Evolutionary conservation across 768 basidiomycete genomes (phyloP).

Genomic region (Lactifluus volemus): DNA sequence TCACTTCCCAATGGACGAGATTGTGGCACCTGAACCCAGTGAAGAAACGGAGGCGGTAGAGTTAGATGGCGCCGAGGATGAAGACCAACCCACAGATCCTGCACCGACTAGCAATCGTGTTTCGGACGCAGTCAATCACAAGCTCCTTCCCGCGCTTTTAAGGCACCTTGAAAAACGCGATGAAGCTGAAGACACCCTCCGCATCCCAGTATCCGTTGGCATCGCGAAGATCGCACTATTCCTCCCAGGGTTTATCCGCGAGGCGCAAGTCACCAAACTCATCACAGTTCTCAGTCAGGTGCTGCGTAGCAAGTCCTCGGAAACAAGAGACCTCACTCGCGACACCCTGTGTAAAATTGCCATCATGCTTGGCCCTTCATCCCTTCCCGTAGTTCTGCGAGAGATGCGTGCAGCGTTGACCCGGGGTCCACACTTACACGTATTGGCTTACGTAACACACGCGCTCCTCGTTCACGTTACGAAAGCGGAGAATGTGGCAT

Average conservation of each 20-base stretch:
- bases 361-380: conserved; percentile 58
- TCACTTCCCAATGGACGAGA: conserved; percentile 77
- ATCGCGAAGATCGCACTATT: conserved; percentile 77
- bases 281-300: conserved; percentile 84
- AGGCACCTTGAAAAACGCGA: conserved; percentile 77
- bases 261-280: conserved; percentile 63
- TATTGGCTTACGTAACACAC: conserved; percentile 80
- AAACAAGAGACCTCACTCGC: conserved; percentile 79
- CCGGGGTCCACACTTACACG: conserved; percentile 91
- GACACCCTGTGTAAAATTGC: conserved; percentile 79
- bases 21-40: conserved; percentile 28
- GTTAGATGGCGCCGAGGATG: conserved; percentile 24
- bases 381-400: conserved; percentile 62
- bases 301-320: conserved; percentile 88
- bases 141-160: conserved; percentile 73
- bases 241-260: conserved; percentile 55
- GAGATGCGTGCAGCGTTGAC: conserved; percentile 79
- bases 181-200: conserved; percentile 70
- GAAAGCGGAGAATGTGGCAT: conserved; percentile 41
- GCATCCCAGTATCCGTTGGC: conserved; percentile 83
- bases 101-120: conserved; percentile 32
- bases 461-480: conserved; percentile 78
- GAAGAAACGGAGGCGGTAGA: conserved; percentile 25
- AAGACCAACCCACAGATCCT: conserved; percentile 17
- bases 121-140: conserved; percentile 65